These are phyloP conservation scores for Pueraria montana DNA, from an alignment of 306 rosid genomes.

Conservation along the genomic window DNA sequence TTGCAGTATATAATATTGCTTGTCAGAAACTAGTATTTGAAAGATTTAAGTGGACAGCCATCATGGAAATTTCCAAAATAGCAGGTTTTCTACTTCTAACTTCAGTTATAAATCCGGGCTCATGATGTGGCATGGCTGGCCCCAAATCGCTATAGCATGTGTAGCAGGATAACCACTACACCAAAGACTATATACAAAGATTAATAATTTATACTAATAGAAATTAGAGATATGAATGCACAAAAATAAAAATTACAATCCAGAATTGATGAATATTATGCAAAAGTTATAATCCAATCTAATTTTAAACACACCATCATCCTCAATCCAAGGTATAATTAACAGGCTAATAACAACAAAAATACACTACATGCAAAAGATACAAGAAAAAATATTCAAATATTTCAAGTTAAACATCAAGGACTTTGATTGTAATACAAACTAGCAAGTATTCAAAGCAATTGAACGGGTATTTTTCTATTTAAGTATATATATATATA, in stretches of 20 bases:
- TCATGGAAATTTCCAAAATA: background rate
- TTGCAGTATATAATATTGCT: background rate
- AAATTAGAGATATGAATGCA: slow-evolving; percentile 1
- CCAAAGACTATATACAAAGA: background rate
- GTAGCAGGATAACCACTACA: background rate
- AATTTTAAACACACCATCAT: background rate
- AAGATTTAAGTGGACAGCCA: background rate
- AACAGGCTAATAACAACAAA: background rate
- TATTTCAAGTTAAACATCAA: background rate
- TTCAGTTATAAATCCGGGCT: background rate
- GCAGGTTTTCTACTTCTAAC: slow-evolving; percentile 4
- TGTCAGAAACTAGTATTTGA: slow-evolving; percentile 4
- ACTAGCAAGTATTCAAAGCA: background rate
- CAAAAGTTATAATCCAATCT: background rate
- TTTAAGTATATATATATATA: too few relatives aligned
- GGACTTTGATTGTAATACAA: background rate
- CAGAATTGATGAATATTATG: background rate
- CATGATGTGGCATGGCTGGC: background rate
- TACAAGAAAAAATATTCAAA: background rate
- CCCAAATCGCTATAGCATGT: background rate
- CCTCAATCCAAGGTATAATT: background rate
- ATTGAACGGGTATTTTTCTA: background rate
- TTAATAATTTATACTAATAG: background rate
- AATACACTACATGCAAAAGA: background rate
- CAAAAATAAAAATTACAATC: background rate